Evolutionary conservation across 768 basidiomycete species (phyloP).

Genomic region (Leccinum longicurvipes): DNA sequence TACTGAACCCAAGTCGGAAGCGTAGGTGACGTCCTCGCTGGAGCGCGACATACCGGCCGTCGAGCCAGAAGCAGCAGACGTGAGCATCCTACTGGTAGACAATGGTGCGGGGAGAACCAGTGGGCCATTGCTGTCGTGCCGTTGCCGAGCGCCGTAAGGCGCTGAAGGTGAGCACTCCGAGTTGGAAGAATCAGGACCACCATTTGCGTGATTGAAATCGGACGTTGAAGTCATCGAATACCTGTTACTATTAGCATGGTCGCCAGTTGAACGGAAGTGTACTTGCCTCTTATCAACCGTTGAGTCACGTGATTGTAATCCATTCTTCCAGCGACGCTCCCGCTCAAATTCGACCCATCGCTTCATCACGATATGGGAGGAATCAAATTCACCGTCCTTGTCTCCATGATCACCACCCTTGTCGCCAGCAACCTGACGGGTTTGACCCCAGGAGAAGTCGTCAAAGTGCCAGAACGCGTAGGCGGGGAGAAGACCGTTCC

Average conservation of each 20-base stretch:
- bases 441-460: conserved; percentile 98
- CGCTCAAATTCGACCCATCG: conserved; percentile 98
- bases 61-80: conserved; percentile 39
- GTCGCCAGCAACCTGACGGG: conserved; percentile 77
- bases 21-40: conserved; percentile 39
- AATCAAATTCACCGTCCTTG: conserved; percentile 98
- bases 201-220: conserved; percentile 61
- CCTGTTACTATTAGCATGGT: conserved; percentile 44
- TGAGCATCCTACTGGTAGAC: conserved; percentile 51
- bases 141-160: conserved; percentile 43
- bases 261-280: background rate
- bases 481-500: conserved; percentile 94
- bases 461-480: conserved; percentile 99
- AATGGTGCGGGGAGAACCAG: conserved; percentile 76
- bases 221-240: conserved; percentile 78
- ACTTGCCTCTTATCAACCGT: conserved; percentile 65
- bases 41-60: conserved; percentile 45
- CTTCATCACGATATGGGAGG: conserved; percentile 96
- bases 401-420: conserved; percentile 73
- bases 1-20: too few species aligned
- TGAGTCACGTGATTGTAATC: conserved; percentile 78
- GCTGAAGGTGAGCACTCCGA: conserved; percentile 47
- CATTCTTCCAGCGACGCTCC: conserved; percentile 90
- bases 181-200: conserved; percentile 56
- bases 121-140: conserved; percentile 67